Conservation (phyloP, 768 basidiomycete genomes). For the Psilocybe cyanescens region DNA sequence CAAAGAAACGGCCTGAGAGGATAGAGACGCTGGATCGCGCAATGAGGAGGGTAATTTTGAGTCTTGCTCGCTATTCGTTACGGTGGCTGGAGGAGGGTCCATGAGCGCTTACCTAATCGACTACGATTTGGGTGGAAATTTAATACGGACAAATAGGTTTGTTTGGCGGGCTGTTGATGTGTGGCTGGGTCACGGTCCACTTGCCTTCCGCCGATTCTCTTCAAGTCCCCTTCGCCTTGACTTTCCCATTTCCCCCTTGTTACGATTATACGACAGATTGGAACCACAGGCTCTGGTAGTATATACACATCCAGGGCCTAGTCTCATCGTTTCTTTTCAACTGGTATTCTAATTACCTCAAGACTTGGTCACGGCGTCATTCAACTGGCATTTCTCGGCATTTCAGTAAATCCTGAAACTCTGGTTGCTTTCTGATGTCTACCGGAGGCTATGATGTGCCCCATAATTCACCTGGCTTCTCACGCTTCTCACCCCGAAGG, state of each 20-base stretch:
- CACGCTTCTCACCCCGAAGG: slow-evolving; percentile 36
- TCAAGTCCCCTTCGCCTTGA: slow-evolving; percentile 17
- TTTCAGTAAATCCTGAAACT: slow-evolving; percentile 11
- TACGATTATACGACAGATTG: not conserved
- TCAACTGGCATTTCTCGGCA: not conserved
- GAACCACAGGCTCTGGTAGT: slow-evolving; percentile 10
- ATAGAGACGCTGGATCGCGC: slow-evolving; percentile 53
- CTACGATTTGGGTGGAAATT: slow-evolving; percentile 21
- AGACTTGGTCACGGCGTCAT: slow-evolving; percentile 9
- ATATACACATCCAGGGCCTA: slow-evolving; percentile 2
- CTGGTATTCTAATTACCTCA: slow-evolving; percentile 14
- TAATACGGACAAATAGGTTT: slow-evolving; percentile 27
- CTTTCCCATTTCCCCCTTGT: slow-evolving; percentile 14
- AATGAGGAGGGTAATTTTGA: slow-evolving; percentile 26
- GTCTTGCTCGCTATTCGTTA: slow-evolving; percentile 3
- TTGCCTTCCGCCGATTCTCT: slow-evolving; percentile 11
- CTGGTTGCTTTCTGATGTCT: slow-evolving; percentile 37
- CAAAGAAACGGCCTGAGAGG: slow-evolving; percentile 52
- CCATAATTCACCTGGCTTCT: slow-evolving; percentile 33
- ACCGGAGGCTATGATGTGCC: slow-evolving; percentile 42
- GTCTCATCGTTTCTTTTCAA: slow-evolving; percentile 4
- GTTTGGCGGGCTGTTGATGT: slow-evolving; percentile 29
- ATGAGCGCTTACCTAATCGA: slow-evolving; percentile 23
- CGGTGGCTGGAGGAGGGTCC: slow-evolving; percentile 18
- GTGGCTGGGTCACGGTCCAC: slow-evolving; percentile 29